A percentile compares a stretch with the other conserved stretches of the same genome.
These are phyloP conservation scores for Pseudofabraea citricarpa DNA, from an alignment of 2,329 filamentous ascomycete genomes.

Conservation along the genomic window DNA sequence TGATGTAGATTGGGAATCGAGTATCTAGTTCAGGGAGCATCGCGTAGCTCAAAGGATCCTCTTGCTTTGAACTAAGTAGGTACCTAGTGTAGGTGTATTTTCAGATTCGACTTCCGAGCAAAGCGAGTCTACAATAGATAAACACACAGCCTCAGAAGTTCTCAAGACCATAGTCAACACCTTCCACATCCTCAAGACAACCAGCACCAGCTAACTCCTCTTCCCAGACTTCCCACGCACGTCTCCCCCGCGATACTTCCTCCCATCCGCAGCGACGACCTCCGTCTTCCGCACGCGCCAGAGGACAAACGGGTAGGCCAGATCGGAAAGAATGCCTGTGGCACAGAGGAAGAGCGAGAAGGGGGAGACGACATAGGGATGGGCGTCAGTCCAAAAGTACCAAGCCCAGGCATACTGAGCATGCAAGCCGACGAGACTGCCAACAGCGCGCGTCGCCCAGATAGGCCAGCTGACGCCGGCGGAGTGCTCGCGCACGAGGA, in stretches of 20 bases:
- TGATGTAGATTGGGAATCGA: too few relatives aligned
- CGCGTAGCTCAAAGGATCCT: too few relatives aligned
- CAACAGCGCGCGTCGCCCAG: constrained; percentile 40
- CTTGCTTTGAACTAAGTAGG: too few relatives aligned
- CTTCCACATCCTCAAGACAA: too few relatives aligned
- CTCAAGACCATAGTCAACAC: too few relatives aligned
- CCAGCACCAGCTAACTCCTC: too few relatives aligned
- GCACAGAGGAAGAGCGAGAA: constrained; percentile 37
- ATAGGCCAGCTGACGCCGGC: constrained; percentile 43
- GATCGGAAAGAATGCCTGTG: constrained; percentile 36
- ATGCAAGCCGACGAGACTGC: constrained; percentile 37
- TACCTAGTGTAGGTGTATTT: too few relatives aligned
- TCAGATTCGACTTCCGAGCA: too few relatives aligned
- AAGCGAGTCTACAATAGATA: too few relatives aligned
- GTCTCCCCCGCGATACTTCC: constrained; percentile 9
- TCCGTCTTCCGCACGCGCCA: constrained; percentile 35
- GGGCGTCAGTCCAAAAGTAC: constrained; percentile 47
- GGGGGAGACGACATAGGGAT: constrained; percentile 40
- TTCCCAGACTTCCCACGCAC: neutral
- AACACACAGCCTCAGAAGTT: too few relatives aligned
- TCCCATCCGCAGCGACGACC: constrained; percentile 32
- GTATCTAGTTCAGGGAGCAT: too few relatives aligned
- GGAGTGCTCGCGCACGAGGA: constrained; percentile 39
- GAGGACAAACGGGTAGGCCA: constrained; percentile 40
- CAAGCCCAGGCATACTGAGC: constrained; percentile 36